These are phyloP conservation scores for Citrus reticulata DNA, from an alignment of 345 rosid genomes.

Conservation along the genomic window DNA sequence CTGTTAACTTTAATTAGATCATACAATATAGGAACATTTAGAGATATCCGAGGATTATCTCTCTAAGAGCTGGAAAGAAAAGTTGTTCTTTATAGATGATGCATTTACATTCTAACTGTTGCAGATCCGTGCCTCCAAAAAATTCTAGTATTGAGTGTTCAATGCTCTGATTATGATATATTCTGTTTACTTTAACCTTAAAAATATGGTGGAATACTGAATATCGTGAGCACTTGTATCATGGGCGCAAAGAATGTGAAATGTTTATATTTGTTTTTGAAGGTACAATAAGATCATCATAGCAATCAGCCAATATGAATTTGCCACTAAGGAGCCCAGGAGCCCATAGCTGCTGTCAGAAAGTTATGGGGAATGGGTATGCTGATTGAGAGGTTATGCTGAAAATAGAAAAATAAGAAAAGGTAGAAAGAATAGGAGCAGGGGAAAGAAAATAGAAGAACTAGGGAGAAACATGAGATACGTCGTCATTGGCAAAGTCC, in stretches of 20 bases:
- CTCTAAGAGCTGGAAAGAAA: not conserved
- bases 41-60: not conserved
- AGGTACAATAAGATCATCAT: not conserved
- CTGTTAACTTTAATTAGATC: not conserved
- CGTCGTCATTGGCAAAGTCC: not conserved
- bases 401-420: not conserved
- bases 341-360: not conserved
- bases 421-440: not conserved
- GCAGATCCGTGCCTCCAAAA: not conserved
- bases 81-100: no score
- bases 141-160: not conserved
- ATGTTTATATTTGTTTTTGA: not conserved
- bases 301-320: no score
- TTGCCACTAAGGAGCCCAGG: no score
- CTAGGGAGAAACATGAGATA: not conserved
- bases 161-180: not conserved
- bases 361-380: not conserved
- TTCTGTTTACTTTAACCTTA: not conserved
- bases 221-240: not conserved
- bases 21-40: not conserved
- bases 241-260: not conserved
- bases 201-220: not conserved
- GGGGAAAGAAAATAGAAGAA: not conserved
- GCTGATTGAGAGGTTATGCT: not conserved
- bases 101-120: not conserved